These are phyloP conservation scores for Chrysochromulina parva DNA, from an alignment of 78 protist species.

Conservation along the genomic window DNA sequence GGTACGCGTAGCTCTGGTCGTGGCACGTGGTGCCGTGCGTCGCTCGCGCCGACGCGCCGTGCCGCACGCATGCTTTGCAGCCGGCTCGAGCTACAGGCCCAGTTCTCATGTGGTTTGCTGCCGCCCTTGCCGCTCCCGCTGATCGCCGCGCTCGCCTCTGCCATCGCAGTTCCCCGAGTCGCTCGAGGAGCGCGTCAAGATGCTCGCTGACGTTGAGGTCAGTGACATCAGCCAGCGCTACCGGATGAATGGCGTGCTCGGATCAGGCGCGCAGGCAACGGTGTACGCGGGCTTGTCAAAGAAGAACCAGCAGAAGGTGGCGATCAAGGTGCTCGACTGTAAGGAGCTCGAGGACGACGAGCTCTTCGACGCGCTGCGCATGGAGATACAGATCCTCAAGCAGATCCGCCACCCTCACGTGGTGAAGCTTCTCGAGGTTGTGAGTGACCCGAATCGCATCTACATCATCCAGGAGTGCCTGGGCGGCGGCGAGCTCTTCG, in stretches of 20 bases:
- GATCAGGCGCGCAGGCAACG: constrained; percentile 15
- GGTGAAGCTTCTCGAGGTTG: not conserved
- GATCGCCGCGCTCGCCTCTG: too few relatives aligned
- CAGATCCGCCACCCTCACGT: not conserved
- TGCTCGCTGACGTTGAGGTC: not conserved
- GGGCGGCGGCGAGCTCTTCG: constrained; percentile 17
- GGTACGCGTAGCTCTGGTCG: too few relatives aligned
- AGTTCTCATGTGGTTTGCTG: too few relatives aligned
- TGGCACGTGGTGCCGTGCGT: too few relatives aligned
- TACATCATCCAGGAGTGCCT: constrained; percentile 20
- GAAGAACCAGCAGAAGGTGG: not conserved
- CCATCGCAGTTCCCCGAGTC: too few relatives aligned
- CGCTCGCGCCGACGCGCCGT: too few relatives aligned
- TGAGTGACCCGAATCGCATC: not conserved
- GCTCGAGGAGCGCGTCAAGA: too few relatives aligned
- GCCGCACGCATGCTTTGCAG: too few relatives aligned
- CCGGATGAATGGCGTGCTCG: not conserved
- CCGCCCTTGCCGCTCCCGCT: too few relatives aligned
- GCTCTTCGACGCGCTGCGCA: not conserved
- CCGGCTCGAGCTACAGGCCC: too few relatives aligned
- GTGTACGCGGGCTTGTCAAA: not conserved
- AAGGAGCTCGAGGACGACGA: constrained; percentile 28
- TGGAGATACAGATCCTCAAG: not conserved
- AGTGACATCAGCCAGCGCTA: not conserved
- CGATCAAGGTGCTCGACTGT: constrained; percentile 12